A percentile compares a stretch with the other conserved stretches of the same genome.
Conservation (phyloP, 371 early-diverging fungal species). For the Umbelopsis sp. region DNA sequence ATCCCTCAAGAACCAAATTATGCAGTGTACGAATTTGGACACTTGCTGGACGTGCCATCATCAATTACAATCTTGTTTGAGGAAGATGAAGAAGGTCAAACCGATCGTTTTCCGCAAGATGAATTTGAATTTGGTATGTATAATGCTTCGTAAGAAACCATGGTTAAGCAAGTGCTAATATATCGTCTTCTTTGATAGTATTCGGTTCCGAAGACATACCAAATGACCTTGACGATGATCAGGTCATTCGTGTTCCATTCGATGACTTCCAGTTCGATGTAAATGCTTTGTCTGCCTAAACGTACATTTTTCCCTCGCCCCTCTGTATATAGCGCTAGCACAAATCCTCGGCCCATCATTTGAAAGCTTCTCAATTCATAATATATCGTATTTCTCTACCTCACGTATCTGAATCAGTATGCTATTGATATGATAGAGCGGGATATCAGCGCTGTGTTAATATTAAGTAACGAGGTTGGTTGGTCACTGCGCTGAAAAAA, state of each 20-base stretch:
- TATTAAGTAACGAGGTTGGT: too few species aligned
- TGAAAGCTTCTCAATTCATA: too few species aligned
- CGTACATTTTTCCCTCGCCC: too few species aligned
- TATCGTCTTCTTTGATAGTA: not conserved
- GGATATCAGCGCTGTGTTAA: too few species aligned
- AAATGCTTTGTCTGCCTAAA: not conserved
- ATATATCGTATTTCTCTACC: too few species aligned
- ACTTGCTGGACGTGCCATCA: not conserved
- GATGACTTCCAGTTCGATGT: constrained; percentile 4
- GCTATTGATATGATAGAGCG: too few species aligned
- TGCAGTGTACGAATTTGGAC: not conserved
- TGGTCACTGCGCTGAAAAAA: too few species aligned
- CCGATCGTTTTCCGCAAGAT: not conserved
- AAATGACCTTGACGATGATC: not conserved
- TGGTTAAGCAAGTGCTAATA: not conserved
- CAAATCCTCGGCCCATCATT: too few species aligned
- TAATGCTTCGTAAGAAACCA: not conserved
- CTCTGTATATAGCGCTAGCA: too few species aligned
- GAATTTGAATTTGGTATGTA: constrained; percentile 10
- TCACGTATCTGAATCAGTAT: too few species aligned
- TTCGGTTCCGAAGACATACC: not conserved
- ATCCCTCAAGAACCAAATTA: not conserved
- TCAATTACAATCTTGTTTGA: not conserved
- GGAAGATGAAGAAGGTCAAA: not conserved
- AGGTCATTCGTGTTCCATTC: not conserved